Evolutionary conservation across 169 alveolate species (phyloP), one percentile per base, ranked within the genome.

Genomic region (Plasmodium yoelii): DNA sequence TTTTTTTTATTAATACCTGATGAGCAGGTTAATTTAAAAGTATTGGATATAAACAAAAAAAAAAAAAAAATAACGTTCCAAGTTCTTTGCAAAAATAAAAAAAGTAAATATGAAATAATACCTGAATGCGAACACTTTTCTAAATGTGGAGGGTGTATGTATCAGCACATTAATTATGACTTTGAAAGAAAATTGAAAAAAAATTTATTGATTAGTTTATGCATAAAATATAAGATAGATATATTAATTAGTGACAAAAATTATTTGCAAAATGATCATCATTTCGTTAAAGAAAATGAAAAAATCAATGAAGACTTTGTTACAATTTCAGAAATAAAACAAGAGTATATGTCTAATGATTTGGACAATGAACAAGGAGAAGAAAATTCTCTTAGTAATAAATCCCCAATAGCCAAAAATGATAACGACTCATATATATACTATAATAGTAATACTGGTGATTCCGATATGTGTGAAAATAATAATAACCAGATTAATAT

Each of bases 61-160:
- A 82, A 67, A 56, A 69, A 82, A 44, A 82, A 67, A 56, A 57
- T 72, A 82, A 65, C 28, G 12, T 82, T 82, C 61, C 90, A 82
- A 67, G 34, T 68, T 4, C 72, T 82, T 6, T 82, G 90, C 72
- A 82, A 82, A 55, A 82, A 82, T 13, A 82, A 60, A 82, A 82
- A 82, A 19, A 82, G 90, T 47, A 82, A 82, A 49, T 55, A 82
- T 49, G 90, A 82, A 82, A 69, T 67, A 42, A 63, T 69, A 47
- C 90, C 90, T 12, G 34, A 46, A 18, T 82, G 90, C 67, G 84
- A 82, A 56, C 59, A 82, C 55, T 82, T 82, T 82, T 56, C 86
- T 60, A 69, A 65, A 56, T 82, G 90, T 67, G 90, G 90, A 5
- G 84, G 90, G 15, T 82, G 90, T 34, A 55, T 82, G n/a, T 82